A percentile compares a stretch with the other conserved stretches of the same genome.
Conservation (phyloP, 306 rosid species). For the Castanea sativa region DNA sequence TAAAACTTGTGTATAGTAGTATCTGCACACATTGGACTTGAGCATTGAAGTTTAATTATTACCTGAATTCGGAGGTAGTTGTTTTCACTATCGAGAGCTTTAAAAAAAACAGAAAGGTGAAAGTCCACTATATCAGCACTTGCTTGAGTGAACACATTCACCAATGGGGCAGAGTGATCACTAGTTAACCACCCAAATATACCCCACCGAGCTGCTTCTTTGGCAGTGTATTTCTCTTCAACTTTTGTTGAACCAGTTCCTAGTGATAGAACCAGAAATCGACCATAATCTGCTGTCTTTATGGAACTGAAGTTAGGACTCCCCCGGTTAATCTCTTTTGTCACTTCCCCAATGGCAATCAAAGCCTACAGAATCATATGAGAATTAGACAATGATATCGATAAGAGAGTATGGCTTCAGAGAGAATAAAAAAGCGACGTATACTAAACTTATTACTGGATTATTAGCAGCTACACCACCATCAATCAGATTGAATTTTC, state of each 20-base stretch:
- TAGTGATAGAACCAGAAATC: neutral
- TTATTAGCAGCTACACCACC: neutral
- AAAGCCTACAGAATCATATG: neutral
- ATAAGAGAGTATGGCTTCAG: neutral
- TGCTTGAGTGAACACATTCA: slow-evolving; percentile 39
- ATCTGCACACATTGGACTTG: too few relatives aligned
- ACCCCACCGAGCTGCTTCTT: slow-evolving; percentile 38
- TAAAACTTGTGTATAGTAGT: too few relatives aligned
- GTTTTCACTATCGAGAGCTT: slow-evolving; percentile 36
- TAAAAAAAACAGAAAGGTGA: slow-evolving; percentile 39
- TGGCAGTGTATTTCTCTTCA: slow-evolving; percentile 22
- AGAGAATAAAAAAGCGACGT: too few relatives aligned
- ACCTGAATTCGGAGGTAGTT: slow-evolving; percentile 50
- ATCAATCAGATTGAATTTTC: neutral
- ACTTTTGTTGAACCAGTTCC: neutral
- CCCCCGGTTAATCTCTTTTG: neutral
- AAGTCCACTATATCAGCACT: slow-evolving; percentile 46
- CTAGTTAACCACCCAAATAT: slow-evolving; percentile 37
- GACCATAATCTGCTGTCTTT: neutral
- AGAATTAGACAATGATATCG: neutral
- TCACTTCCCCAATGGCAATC: too few relatives aligned
- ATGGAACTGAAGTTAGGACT: neutral
- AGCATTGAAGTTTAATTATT: neutral
- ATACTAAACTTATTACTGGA: neutral
- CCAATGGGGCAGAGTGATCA: slow-evolving; percentile 26